Percentiles rank a stretch among this genome's conserved stretches.
These are phyloP conservation scores for Coprinellus micaceus DNA, from an alignment of 768 basidiomycete species.

Conservation along the genomic window DNA sequence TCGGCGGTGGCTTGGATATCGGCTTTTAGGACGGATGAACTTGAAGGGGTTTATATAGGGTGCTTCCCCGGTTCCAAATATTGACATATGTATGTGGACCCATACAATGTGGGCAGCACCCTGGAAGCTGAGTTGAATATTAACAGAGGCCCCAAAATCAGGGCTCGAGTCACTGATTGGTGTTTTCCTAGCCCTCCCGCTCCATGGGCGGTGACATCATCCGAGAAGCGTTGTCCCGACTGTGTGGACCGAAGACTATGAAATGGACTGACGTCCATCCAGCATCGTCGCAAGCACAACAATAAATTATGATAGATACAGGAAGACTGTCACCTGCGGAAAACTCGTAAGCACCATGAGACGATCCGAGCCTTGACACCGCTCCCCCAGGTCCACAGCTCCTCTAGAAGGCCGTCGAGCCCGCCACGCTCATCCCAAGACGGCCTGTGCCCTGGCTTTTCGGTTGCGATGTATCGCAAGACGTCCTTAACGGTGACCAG, in stretches of 20 bases:
- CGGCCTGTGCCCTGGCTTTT: slow-evolving; percentile 47
- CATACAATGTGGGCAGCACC: slow-evolving; percentile 1
- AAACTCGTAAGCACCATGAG: slow-evolving; percentile 34
- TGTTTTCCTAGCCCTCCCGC: neutral
- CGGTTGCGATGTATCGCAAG: slow-evolving; percentile 73
- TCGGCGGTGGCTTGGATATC: neutral
- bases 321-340: slow-evolving; percentile 28
- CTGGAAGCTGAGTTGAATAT: slow-evolving; percentile 2
- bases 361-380: slow-evolving; percentile 32
- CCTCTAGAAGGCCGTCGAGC: slow-evolving; percentile 61
- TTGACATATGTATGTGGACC: neutral
- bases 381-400: slow-evolving; percentile 54
- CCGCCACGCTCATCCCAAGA: slow-evolving; percentile 64
- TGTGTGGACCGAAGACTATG: neutral
- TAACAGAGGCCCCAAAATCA: neutral
- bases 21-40: too few species aligned
- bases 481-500: slow-evolving; percentile 97
- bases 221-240: neutral
- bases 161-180: neutral
- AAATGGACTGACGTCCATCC: too few species aligned
- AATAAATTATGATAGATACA: slow-evolving; percentile 11
- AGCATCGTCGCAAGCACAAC: too few species aligned
- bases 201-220: neutral
- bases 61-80: neutral
- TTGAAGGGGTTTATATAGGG: neutral